phyloP scores from a whole-genome alignment of 2,329 filamentous ascomycete species.

The Davidsoniella neocaledoniae region DNA sequence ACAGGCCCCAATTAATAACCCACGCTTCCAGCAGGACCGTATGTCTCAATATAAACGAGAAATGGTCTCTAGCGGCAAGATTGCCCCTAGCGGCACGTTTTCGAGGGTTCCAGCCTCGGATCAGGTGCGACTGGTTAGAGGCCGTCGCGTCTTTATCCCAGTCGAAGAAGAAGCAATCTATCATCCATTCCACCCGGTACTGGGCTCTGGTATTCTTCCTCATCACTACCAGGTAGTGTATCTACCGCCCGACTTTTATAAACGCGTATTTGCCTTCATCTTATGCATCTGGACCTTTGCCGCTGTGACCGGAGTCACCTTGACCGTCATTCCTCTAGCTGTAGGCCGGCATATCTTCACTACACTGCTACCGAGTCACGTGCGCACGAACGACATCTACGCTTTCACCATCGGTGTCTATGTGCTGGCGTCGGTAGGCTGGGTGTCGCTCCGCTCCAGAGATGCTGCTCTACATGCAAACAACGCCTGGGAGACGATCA shows the following conservation, averaged over 20 bases:
- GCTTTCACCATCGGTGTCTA: conserved; percentile 87
- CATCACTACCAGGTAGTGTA: conserved; percentile 56
- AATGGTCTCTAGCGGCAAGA: conserved; percentile 9
- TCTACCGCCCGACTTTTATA: conserved; percentile 68
- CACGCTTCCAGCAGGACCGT: neutral
- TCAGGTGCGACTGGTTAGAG: conserved; percentile 84
- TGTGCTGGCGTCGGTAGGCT: conserved; percentile 51
- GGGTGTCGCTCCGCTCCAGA: conserved; percentile 36
- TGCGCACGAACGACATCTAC: conserved; percentile 84
- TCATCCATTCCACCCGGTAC: neutral
- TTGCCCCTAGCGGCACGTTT: conserved; percentile 60
- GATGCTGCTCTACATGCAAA: neutral
- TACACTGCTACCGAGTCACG: conserved; percentile 49
- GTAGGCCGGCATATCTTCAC: conserved; percentile 69
- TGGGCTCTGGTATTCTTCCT: conserved; percentile 33
- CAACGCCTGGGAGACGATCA: neutral
- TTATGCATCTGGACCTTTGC: conserved; percentile 87
- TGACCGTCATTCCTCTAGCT: conserved; percentile 73
- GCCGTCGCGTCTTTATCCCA: conserved; percentile 61
- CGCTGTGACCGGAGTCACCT: conserved; percentile 65
- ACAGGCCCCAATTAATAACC: neutral
- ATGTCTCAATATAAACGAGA: neutral
- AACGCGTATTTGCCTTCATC: conserved; percentile 72
- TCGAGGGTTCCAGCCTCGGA: conserved; percentile 90
- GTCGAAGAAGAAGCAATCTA: conserved; percentile 30